These are phyloP conservation scores for Sclerotinia borealis DNA, from an alignment of 2,329 filamentous ascomycete species.

Conservation along the genomic window DNA sequence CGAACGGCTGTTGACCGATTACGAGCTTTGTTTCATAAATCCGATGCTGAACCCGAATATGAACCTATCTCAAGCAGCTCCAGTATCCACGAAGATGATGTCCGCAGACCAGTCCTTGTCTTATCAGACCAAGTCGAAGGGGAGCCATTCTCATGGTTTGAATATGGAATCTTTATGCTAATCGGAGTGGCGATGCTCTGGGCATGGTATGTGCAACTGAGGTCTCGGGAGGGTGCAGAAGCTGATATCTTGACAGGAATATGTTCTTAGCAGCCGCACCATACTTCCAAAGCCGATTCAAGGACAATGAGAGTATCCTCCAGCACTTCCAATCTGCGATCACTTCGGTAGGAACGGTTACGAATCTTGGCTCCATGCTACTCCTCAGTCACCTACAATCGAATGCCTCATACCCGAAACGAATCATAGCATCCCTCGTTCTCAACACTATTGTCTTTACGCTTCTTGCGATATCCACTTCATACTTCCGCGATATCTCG, in stretches of 20 bases:
- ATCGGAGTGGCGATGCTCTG: constrained; percentile 92
- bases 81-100: constrained; percentile 12
- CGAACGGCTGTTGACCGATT: constrained; percentile 23
- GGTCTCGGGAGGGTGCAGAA: constrained; percentile 9
- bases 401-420: constrained; percentile 78
- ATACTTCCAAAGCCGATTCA: constrained; percentile 84
- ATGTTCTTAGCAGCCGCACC: constrained; percentile 96
- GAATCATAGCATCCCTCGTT: constrained; percentile 70
- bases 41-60: constrained; percentile 23
- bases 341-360: constrained; percentile 76
- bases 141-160: constrained; percentile 70
- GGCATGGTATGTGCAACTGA: constrained; percentile 68
- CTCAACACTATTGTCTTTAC: constrained; percentile 74
- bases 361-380: constrained; percentile 71
- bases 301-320: constrained; percentile 61
- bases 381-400: constrained; percentile 75
- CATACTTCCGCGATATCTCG: constrained; percentile 55
- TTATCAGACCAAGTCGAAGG: constrained; percentile 16
- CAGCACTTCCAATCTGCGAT: constrained; percentile 87
- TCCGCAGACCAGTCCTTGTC: constrained; percentile 13
- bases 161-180: constrained; percentile 79
- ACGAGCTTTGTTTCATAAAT: constrained; percentile 22
- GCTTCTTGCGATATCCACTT: constrained; percentile 74
- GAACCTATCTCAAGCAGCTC: constrained; percentile 21
- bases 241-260: constrained; percentile 55